Evolutionary conservation across 2,329 filamentous ascomycete species (phyloP).

Genomic region (Erysiphe pulchra): DNA sequence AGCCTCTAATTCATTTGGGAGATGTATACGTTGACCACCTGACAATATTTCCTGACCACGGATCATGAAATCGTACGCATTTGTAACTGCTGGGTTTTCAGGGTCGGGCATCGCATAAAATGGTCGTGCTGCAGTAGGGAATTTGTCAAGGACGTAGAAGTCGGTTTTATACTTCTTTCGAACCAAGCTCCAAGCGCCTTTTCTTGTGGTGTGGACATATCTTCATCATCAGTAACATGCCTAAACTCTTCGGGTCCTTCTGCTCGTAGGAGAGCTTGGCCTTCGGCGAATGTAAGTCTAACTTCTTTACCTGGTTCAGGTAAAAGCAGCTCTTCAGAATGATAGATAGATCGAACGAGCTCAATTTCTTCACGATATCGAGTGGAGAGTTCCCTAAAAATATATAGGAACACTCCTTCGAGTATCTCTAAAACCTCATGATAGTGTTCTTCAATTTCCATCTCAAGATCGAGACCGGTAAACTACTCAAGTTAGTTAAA

Average conservation of each 20-base stretch:
- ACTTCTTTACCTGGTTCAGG: slow-evolving; percentile 51
- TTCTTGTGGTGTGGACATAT: slow-evolving; percentile 59
- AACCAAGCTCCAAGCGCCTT: slow-evolving; percentile 75
- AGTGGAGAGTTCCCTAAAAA: slow-evolving; percentile 45
- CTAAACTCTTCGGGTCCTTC: slow-evolving; percentile 40
- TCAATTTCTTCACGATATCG: slow-evolving; percentile 45
- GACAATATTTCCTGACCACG: slow-evolving; percentile 82
- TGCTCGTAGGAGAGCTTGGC: slow-evolving; percentile 49
- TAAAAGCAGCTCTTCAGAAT: slow-evolving; percentile 53
- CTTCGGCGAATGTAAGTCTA: slow-evolving; percentile 53
- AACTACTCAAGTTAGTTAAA: slow-evolving; percentile 22
- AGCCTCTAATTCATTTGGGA: slow-evolving; percentile 46
- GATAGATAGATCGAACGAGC: slow-evolving; percentile 44
- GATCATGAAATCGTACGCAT: slow-evolving; percentile 64
- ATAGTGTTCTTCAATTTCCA: slow-evolving; percentile 64
- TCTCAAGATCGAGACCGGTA: slow-evolving; percentile 70
- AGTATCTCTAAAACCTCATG: slow-evolving; percentile 47
- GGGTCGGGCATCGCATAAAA: slow-evolving; percentile 77
- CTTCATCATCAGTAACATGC: slow-evolving; percentile 50
- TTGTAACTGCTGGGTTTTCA: slow-evolving; percentile 36
- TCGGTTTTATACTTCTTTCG: slow-evolving; percentile 78
- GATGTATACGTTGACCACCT: slow-evolving; percentile 77
- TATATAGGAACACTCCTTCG: slow-evolving; percentile 49
- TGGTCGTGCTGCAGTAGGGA: slow-evolving; percentile 65
- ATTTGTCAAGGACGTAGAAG: slow-evolving; percentile 94